Conservation (phyloP, 2,329 filamentous ascomycete species). For the Pyrenophora tritici-repentis region DNA sequence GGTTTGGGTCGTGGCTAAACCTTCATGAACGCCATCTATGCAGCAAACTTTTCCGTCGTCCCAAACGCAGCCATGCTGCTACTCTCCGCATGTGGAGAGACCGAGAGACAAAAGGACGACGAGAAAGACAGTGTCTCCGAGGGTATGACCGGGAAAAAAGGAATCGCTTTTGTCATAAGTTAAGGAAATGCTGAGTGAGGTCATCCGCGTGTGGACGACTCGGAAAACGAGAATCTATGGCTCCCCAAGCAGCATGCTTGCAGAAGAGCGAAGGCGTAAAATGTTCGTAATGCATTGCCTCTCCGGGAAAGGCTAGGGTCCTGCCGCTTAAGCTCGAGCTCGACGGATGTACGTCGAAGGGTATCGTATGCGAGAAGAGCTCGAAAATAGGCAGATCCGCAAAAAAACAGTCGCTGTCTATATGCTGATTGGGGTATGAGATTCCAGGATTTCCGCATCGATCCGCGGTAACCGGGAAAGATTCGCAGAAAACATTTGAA, state of each 20-base stretch:
- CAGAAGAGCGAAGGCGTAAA: constrained; percentile 46
- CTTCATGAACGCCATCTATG: constrained; percentile 49
- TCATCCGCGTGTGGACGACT: constrained; percentile 45
- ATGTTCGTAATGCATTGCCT: constrained; percentile 47
- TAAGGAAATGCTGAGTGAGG: constrained; percentile 35
- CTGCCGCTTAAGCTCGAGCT: constrained; percentile 47
- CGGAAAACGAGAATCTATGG: constrained; percentile 49
- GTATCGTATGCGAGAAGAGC: constrained; percentile 48
- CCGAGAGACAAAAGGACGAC: constrained; percentile 37
- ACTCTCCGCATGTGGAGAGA: constrained; percentile 31
- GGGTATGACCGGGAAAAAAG: constrained; percentile 40
- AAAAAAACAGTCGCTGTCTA: constrained; percentile 57
- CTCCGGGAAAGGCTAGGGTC: constrained; percentile 39
- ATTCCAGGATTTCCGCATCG: constrained; percentile 49
- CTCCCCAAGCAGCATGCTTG: constrained; percentile 49
- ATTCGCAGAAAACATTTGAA: constrained; percentile 41
- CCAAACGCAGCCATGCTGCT: constrained; percentile 31
- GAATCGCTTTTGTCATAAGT: constrained; percentile 47
- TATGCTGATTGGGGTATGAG: constrained; percentile 57
- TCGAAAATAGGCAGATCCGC: constrained; percentile 48
- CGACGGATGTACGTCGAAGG: constrained; percentile 43
- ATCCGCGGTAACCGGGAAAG: constrained; percentile 41
- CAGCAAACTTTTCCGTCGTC: constrained; percentile 43
- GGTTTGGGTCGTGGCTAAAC: constrained; percentile 30
- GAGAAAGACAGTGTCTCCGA: constrained; percentile 35